Percentiles rank a stretch among this genome's conserved stretches.
These are phyloP conservation scores for Aspergillus incahuasiensis DNA, from an alignment of 495 filamentous ascomycete genomes.

Conservation along the genomic window DNA sequence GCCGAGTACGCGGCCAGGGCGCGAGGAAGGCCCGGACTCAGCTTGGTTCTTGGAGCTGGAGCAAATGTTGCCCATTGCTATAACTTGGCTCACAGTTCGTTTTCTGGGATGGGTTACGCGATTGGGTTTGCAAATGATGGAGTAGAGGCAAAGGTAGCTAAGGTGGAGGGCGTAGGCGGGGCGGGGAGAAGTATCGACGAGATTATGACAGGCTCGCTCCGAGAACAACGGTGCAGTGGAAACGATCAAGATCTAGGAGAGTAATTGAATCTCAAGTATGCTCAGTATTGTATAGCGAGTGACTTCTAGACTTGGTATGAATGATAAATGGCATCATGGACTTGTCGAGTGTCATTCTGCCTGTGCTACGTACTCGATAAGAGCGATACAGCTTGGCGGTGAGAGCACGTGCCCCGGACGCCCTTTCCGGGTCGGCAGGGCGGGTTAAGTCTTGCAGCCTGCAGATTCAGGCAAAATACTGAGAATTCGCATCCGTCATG, in stretches of 20 bases:
- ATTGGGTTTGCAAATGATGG: background rate
- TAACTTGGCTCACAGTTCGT: background rate
- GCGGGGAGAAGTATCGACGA: background rate
- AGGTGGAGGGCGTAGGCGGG: background rate
- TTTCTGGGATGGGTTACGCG: background rate
- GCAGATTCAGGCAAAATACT: background rate
- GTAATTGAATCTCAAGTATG: background rate
- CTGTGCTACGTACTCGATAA: slow-evolving; percentile 1
- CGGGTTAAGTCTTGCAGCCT: background rate
- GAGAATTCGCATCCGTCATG: background rate
- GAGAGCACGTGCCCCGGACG: slow-evolving; percentile 4
- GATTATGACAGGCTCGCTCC: background rate
- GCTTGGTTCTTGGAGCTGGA: slow-evolving; percentile 56
- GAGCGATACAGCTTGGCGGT: slow-evolving; percentile 7
- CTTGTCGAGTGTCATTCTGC: background rate
- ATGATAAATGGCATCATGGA: background rate
- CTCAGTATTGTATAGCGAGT: background rate
- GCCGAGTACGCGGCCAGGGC: slow-evolving; percentile 60
- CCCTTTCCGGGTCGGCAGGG: background rate
- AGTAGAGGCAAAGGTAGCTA: background rate
- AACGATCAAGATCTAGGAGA: background rate
- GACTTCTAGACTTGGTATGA: background rate
- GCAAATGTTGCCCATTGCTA: slow-evolving; percentile 70
- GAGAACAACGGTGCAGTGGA: background rate
- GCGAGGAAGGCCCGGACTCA: slow-evolving; percentile 50